phyloP scores from a whole-genome alignment of 2,329 filamentous ascomycete genomes.

The Septoria petroselini region DNA sequence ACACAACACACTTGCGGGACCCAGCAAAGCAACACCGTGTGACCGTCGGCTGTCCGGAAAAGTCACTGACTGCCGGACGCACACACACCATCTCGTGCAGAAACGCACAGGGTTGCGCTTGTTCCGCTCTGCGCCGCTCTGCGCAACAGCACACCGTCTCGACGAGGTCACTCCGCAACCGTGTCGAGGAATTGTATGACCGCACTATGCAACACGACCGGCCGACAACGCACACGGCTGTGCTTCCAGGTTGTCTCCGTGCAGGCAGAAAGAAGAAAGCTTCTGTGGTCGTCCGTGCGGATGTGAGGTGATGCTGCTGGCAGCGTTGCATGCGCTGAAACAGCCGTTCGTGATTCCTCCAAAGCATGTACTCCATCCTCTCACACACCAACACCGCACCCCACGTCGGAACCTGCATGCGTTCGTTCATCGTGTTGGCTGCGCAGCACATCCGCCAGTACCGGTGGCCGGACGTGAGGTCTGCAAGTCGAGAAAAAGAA shows the following conservation, averaged over 20 bases:
- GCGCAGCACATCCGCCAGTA: conserved; percentile 8
- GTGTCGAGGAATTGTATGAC: background rate
- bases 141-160: conserved; percentile 10
- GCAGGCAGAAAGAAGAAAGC: background rate
- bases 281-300: conserved; percentile 4
- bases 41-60: too few relatives aligned
- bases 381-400: too few relatives aligned
- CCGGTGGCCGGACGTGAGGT: background rate
- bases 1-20: too few relatives aligned
- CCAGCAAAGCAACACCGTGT: too few relatives aligned
- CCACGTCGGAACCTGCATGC: too few relatives aligned
- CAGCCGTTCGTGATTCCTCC: conserved; percentile 3
- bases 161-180: background rate
- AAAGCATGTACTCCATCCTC: conserved; percentile 9
- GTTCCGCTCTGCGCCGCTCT: background rate
- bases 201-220: conserved; percentile 1
- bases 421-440: background rate
- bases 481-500: background rate
- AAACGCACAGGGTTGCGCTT: too few relatives aligned
- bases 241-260: background rate
- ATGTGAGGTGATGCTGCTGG: conserved; percentile 6
- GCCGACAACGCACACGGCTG: conserved; percentile 7
- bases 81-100: too few relatives aligned
- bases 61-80: too few relatives aligned
- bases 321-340: conserved; percentile 8